These are phyloP conservation scores for Russula ochroleuca DNA, from an alignment of 768 basidiomycete species.

Conservation along the genomic window DNA sequence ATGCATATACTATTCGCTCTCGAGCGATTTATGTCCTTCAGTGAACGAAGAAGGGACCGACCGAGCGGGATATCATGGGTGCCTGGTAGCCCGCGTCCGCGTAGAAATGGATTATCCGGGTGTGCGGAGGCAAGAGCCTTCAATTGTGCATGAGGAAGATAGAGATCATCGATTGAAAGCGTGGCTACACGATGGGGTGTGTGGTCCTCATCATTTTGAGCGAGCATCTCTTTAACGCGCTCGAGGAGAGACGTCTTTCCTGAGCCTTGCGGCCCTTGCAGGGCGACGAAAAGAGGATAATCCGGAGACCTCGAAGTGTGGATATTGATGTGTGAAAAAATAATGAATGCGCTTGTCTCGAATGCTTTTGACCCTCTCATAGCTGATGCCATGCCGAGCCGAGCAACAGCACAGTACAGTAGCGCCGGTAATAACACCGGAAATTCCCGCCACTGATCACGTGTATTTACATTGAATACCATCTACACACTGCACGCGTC, in stretches of 20 bases:
- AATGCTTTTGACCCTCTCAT: not conserved
- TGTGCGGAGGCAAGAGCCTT: slow-evolving; percentile 49
- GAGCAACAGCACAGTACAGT: no score
- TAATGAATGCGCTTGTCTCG: slow-evolving; percentile 32
- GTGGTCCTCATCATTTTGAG: slow-evolving; percentile 39
- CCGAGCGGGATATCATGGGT: slow-evolving; percentile 84
- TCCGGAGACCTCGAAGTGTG: slow-evolving; percentile 33
- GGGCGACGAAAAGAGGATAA: slow-evolving; percentile 70
- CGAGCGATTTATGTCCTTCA: slow-evolving; percentile 42
- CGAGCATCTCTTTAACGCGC: slow-evolving; percentile 42
- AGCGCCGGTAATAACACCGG: no score
- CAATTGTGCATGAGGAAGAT: slow-evolving; percentile 67
- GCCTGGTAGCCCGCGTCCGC: slow-evolving; percentile 88
- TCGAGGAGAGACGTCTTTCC: slow-evolving; percentile 83
- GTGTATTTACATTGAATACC: no score
- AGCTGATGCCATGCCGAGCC: no score
- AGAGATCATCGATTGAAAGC: slow-evolving; percentile 82
- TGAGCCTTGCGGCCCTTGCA: slow-evolving; percentile 93
- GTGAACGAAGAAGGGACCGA: slow-evolving; percentile 42
- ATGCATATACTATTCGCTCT: slow-evolving; percentile 41
- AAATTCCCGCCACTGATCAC: no score
- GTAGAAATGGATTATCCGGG: slow-evolving; percentile 61
- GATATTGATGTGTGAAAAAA: slow-evolving; percentile 39
- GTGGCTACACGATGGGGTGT: slow-evolving; percentile 50
- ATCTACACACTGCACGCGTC: no score